Base-by-base conservation (phyloP, 148 eudicot species). In the Gaultheria prostrata region DNA sequence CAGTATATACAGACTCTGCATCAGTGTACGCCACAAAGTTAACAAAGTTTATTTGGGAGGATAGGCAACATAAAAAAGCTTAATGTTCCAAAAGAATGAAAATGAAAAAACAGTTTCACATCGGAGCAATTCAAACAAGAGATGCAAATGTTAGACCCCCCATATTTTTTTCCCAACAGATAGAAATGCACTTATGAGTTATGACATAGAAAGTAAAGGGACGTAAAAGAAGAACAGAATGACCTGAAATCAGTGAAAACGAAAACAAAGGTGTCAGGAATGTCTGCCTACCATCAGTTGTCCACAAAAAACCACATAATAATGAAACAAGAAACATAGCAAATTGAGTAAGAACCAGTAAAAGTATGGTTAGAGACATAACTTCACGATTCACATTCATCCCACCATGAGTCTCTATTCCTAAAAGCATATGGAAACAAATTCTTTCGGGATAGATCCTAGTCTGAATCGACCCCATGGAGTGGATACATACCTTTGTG, bases 1-100 rank as follows among this genome's bases (percentile, higher is more conserved):
- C 98, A 74, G 89, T 91, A 78, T 96, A 96, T 35, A 92, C 91
- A 35, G 98, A 93, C 30, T 93, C 98, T 96, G 97, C 82, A 87
- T 72, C 54, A 83, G 21, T 79, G 14, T 3, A 77, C 5, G 24
- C 30, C 75, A 80, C 18, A 32, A 72, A 20, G 67, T 81, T 21
- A 83, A 80, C n/a, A 26, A 67, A 3, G 57, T 54, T 56, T 28
- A 0, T 10, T 20, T 54, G 12, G 21, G 13, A 53, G 61, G 81
- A 26, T 35, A 79, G 43, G 32, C 21, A 51, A 32, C 56, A 14
- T 53, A 35, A 35, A 12, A 77, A 20, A 51, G 63, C 48, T 32
- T 8, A 65, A 30, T 78, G 57, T 78, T 10, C 26, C 80, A 80
- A 65, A 67, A 5, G 39, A 28, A 12, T n/a, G 35, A 12, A 12